Evolutionary conservation across 2,329 filamentous ascomycete genomes (phyloP), one percentile per base, ranked within the genome.

Genomic region (Grosmannia serpens): DNA sequence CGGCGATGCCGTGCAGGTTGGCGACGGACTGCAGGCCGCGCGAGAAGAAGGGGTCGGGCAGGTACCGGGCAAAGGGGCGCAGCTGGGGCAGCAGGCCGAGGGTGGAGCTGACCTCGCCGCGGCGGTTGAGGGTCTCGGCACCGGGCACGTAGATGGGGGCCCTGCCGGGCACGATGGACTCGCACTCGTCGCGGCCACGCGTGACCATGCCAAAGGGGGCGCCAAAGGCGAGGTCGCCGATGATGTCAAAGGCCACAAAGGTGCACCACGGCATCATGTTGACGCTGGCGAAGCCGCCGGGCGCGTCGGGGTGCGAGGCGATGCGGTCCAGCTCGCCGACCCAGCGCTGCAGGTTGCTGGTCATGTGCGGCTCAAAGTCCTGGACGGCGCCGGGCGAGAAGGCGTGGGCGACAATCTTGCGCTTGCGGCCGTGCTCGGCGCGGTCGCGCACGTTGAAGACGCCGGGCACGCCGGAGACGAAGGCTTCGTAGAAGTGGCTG

Each of bases 391-490:
- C 59, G 17, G 60, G 60, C 24, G 55, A 58, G 47, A 88, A 88
- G 31, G 84, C 87, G 68, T 88, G 85, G 3, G 82, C 77, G 38
- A 88, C 78, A 0, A 80, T 85, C 74, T 87, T 87, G 62, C 85
- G 78, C 74, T 88, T 88, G 62, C 85, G 78, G 2, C 82, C 83
- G 67, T 88, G 85, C 65, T 88, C 84, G 8, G 74, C 75, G 58
- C 85, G 77, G 70, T 87, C 81, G 56, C 85, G 76, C 2, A 85
- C 87, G 69, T 87, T 88, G 77, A 88, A 88, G 15, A 88, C 60
- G 26, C 60, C 60, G 15, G 60, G 60, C 1, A 62, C 60, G 31
- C 60, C 60, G 1, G 60, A 62, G 13, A 62, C 60, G 38, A 62
- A 62, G 3, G 60, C 60, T 13, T 58, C 35, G 55, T 62, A 62